phyloP scores from a whole-genome alignment of 148 eudicot species.

The Diospyros lotus region DNA sequence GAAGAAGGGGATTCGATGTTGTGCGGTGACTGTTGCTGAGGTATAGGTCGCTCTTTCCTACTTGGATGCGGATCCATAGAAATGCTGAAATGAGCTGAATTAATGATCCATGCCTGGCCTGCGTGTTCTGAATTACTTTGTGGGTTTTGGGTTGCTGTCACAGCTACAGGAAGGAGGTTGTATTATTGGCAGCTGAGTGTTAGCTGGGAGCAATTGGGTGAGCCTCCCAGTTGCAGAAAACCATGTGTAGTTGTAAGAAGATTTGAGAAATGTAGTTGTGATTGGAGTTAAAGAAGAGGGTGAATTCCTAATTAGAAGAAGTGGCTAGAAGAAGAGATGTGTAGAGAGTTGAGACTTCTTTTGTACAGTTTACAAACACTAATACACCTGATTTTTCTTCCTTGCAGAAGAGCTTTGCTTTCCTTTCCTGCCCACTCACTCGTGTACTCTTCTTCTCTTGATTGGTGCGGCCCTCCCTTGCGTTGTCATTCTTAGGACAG shows the following conservation, averaged over 20 bases:
- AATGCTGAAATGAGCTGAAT: slow-evolving; percentile 6
- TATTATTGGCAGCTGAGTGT: neutral
- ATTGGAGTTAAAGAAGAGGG: neutral
- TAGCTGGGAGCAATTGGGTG: neutral
- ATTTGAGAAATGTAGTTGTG: slow-evolving; percentile 6
- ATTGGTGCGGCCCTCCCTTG: no score
- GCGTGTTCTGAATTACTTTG: neutral
- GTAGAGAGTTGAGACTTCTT: slow-evolving; percentile 1
- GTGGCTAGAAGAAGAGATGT: slow-evolving; percentile 7
- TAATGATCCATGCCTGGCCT: neutral
- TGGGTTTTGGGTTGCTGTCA: neutral
- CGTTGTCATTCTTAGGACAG: no score
- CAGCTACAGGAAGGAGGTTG: neutral
- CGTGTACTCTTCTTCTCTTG: no score
- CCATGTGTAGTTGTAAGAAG: neutral
- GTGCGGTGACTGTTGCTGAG: neutral
- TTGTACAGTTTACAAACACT: no score
- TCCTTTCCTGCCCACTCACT: no score
- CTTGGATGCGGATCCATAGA: no score
- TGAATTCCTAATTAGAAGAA: neutral
- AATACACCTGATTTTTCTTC: no score
- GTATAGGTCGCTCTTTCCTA: neutral
- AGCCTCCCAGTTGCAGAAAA: slow-evolving; percentile 12
- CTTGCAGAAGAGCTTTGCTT: no score
- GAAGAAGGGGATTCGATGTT: neutral